Conservation (phyloP, 1,284 basidiomycete genomes). For the Malassezia psittaci region DNA sequence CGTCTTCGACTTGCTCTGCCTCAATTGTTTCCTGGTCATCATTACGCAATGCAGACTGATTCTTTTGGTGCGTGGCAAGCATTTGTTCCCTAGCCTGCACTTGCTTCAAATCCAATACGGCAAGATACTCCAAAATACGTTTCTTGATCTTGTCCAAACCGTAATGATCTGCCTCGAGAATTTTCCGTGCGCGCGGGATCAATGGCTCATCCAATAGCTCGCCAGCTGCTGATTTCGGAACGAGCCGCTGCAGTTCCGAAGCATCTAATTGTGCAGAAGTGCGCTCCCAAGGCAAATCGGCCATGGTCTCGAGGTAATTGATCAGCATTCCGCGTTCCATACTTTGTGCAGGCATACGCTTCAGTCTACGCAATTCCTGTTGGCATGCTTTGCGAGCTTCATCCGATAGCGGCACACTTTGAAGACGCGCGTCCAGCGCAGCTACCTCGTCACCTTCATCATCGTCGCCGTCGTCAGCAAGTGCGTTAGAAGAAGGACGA, state of each 20-base stretch:
- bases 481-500: neutral
- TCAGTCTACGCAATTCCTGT: constrained; percentile 43
- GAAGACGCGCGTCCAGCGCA: constrained; percentile 34
- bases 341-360: constrained; percentile 42
- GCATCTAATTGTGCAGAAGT: constrained; percentile 26
- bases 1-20: no score
- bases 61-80: neutral
- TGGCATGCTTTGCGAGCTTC: constrained; percentile 45
- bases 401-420: constrained; percentile 27
- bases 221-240: constrained; percentile 15
- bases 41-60: no score
- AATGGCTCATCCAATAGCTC: constrained; percentile 26
- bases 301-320: constrained; percentile 48
- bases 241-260: neutral
- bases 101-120: constrained; percentile 49
- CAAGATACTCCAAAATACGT: constrained; percentile 50
- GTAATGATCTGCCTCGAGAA: constrained; percentile 50
- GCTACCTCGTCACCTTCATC: constrained; percentile 42
- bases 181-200: constrained; percentile 35
- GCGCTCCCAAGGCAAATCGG: constrained; percentile 47
- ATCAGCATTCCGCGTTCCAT: constrained; percentile 46
- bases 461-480: constrained; percentile 17
- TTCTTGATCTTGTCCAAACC: constrained; percentile 51
- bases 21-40: no score
- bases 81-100: constrained; percentile 37